Percentiles rank a stretch among this genome's conserved stretches.
Conservation (phyloP, 2,329 filamentous ascomycete species). For the Xylaria sp. region DNA sequence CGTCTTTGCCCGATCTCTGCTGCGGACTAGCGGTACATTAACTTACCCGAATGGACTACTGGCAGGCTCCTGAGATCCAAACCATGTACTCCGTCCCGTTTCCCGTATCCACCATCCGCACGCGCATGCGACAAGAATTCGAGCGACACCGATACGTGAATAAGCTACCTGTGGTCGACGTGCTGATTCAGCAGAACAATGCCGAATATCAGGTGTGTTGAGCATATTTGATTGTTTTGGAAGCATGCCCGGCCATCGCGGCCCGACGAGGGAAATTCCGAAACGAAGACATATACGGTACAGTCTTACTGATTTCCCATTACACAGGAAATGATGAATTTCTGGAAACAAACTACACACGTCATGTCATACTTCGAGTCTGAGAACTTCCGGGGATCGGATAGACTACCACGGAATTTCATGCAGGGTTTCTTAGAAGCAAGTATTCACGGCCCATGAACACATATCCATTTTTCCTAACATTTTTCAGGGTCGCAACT, state of each 20-base stretch:
- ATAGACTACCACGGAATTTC: slow-evolving; percentile 86
- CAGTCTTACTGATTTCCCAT: slow-evolving; percentile 32
- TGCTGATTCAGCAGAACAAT: slow-evolving; percentile 89
- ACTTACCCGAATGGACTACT: slow-evolving; percentile 27
- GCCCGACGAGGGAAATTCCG: background rate
- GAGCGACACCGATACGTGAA: slow-evolving; percentile 94
- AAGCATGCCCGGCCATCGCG: background rate
- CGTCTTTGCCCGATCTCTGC: background rate
- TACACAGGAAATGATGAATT: slow-evolving; percentile 93
- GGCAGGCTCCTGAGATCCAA: slow-evolving; percentile 95
- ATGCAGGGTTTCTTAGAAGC: slow-evolving; percentile 96
- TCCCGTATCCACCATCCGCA: slow-evolving; percentile 86
- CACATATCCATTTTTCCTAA: slow-evolving; percentile 34
- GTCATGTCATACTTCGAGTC: slow-evolving; percentile 96
- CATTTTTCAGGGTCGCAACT: slow-evolving; percentile 64
- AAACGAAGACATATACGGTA: background rate
- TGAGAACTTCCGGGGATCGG: slow-evolving; percentile 79
- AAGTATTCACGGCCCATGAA: slow-evolving; percentile 50
- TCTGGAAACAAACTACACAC: slow-evolving; percentile 97
- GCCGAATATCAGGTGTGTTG: slow-evolving; percentile 86
- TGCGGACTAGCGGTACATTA: background rate
- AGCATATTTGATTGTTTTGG: background rate
- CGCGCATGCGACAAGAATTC: slow-evolving; percentile 95
- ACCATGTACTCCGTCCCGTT: slow-evolving; percentile 95
- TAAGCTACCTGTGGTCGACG: slow-evolving; percentile 87